Evolutionary conservation across 768 basidiomycete genomes (phyloP).

Genomic region (Suillus spraguei): DNA sequence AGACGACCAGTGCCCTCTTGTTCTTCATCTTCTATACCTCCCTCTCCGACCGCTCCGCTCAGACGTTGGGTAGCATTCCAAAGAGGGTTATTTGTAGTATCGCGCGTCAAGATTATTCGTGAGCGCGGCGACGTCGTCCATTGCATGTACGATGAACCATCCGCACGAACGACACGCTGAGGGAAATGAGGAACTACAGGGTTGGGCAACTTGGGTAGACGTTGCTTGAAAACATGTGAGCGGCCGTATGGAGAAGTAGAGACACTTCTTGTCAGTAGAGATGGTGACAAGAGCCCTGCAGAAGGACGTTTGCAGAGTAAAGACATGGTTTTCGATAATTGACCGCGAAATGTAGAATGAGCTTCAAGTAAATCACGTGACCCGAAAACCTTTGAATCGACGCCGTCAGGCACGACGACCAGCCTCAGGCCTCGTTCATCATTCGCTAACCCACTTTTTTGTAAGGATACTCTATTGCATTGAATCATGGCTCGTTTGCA

Average conservation of each 20-base stretch:
- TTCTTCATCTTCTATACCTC: conserved; percentile 59
- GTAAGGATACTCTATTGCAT: background rate
- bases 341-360: background rate
- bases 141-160: conserved; percentile 86
- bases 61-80: conserved; percentile 73
- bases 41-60: conserved; percentile 45
- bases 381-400: background rate
- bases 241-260: conserved; percentile 84
- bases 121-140: conserved; percentile 89
- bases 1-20: conserved; percentile 73
- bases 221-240: conserved; percentile 79
- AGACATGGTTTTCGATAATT: conserved; percentile 1
- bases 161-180: conserved; percentile 82
- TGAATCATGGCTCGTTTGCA: conserved; percentile 62
- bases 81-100: conserved; percentile 86
- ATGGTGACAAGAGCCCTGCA: background rate
- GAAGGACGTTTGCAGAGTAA: background rate
- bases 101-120: conserved; percentile 75
- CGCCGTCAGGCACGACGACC: background rate
- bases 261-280: background rate
- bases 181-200: conserved; percentile 87
- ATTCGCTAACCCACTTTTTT: background rate
- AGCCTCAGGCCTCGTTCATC: background rate
- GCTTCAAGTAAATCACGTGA: conserved; percentile 4
- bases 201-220: conserved; percentile 69